Conservation (phyloP, 495 filamentous ascomycete species). For the Chaetomium fimeti region DNA sequence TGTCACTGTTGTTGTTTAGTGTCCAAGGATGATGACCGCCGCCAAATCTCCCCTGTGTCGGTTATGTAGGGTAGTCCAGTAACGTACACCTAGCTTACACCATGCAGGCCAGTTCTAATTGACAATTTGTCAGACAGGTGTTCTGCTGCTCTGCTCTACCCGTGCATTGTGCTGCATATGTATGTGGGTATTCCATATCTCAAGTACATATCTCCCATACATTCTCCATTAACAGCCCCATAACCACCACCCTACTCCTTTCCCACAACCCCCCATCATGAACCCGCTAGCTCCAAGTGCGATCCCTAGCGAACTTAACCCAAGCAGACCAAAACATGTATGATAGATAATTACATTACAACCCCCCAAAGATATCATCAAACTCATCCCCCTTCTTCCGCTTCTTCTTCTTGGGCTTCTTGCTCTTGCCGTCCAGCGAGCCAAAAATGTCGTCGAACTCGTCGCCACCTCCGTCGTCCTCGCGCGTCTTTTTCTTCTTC, state of each 20-base stretch:
- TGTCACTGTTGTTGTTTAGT: background rate
- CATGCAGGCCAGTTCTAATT: constrained; percentile 4
- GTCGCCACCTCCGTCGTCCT: constrained; percentile 26
- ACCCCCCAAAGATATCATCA: constrained; percentile 35
- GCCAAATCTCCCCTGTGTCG: constrained; percentile 7
- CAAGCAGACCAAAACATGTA: no score
- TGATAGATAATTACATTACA: background rate
- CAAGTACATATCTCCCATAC: background rate
- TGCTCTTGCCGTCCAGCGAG: background rate
- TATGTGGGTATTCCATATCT: background rate
- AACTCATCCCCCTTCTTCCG: constrained; percentile 35
- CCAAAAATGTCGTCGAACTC: constrained; percentile 43
- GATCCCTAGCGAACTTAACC: no score
- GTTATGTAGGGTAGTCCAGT: background rate
- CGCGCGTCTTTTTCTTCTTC: constrained; percentile 14
- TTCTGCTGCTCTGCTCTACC: background rate
- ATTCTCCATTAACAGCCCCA: background rate
- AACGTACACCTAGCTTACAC: no score
- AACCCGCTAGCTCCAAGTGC: no score
- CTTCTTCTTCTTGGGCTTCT: constrained; percentile 31
- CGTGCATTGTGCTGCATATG: background rate
- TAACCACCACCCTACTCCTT: background rate
- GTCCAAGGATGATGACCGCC: background rate
- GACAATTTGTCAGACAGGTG: background rate
- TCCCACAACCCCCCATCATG: background rate